These are phyloP conservation scores for Phialophora macrospora DNA, from an alignment of 2,329 filamentous ascomycete genomes.

Conservation along the genomic window DNA sequence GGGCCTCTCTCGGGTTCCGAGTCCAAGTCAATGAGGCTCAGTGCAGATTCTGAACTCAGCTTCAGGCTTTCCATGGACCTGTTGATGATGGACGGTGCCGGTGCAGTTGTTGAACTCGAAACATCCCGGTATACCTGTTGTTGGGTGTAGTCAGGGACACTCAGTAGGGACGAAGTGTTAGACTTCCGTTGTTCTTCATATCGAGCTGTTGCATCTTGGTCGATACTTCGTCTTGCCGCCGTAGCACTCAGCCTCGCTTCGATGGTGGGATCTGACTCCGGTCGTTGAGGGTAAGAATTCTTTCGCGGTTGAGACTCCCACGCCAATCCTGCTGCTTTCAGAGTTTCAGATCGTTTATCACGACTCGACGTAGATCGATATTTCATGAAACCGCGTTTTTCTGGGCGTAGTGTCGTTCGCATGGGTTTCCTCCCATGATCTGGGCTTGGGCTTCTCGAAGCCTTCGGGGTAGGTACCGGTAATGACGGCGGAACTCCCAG, in stretches of 20 bases:
- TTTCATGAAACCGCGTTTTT: slow-evolving; percentile 53
- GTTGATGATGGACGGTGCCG: slow-evolving; percentile 22
- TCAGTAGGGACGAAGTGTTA: slow-evolving; percentile 22
- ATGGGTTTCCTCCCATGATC: slow-evolving; percentile 62
- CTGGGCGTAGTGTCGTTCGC: slow-evolving; percentile 60
- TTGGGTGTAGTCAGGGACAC: slow-evolving; percentile 19
- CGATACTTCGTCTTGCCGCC: slow-evolving; percentile 38
- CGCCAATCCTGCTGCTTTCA: slow-evolving; percentile 67
- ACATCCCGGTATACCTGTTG: slow-evolving; percentile 25
- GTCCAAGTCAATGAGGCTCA: slow-evolving; percentile 33
- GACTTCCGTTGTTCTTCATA: slow-evolving; percentile 32
- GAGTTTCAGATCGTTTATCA: slow-evolving; percentile 60
- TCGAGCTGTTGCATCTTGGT: slow-evolving; percentile 34
- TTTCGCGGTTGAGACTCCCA: slow-evolving; percentile 53
- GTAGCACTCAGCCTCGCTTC: slow-evolving; percentile 39
- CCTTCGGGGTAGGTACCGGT: slow-evolving; percentile 47
- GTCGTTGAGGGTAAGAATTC: slow-evolving; percentile 26
- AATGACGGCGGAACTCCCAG: slow-evolving; percentile 44
- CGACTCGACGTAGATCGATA: slow-evolving; percentile 53
- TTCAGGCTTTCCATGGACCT: slow-evolving; percentile 34
- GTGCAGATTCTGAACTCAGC: slow-evolving; percentile 25
- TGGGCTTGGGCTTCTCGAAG: slow-evolving; percentile 64
- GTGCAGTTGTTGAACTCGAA: slow-evolving; percentile 13
- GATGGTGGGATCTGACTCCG: slow-evolving; percentile 37
- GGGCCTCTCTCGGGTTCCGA: slow-evolving; percentile 33